Evolutionary conservation across 495 filamentous ascomycete species (phyloP), one percentile per base, ranked within the genome.

Genomic region (Tricharina praecox): DNA sequence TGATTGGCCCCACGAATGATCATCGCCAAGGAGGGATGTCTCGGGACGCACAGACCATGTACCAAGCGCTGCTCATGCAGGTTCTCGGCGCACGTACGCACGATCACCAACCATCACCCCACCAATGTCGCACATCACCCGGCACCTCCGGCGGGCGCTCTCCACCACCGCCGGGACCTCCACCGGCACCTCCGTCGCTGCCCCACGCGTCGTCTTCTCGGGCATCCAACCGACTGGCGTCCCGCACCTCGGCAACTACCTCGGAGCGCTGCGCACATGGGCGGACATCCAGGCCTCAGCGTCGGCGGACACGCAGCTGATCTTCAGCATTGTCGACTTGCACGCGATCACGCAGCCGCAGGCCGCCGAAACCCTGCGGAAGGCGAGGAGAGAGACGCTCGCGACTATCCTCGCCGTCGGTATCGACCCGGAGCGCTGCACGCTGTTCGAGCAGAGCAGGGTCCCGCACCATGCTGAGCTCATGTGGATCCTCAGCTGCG

Each of bases 241-340:
- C 8, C 92, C 90, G n/a, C 92, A 96, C 61, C 68, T 97, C 25
- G 90, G 90, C 11, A 97, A 97, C 64, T 96, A 96, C 61, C 71
- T 95, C 7, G 90, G 90, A 10, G 92, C 90, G n/a, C 66, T 97
- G 45, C 72, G 74, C 23, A 73, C 82, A 68, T 97, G 90, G 90
- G 78, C 78, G 28, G 67, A 69, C 48, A 65, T 95, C 4, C 86
- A 95, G 53, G 69, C 87, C 58, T 63, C 68, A 13, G 66, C 77
- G 0, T 47, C 62, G 0, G 51, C 66, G 13, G 62, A 67, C 3
- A 72, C 75, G 5, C 80, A 69, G 38, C 64, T 93, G 30, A 50
- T 93, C 5, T 96, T 79, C 66, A 87, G 75, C 9, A 74, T 97
- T 44, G 90, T 90, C 42, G 90, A 97, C 60, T 66, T 95, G 8